phyloP scores from a whole-genome alignment of 805 yeast species.

The Candida incommunis region DNA sequence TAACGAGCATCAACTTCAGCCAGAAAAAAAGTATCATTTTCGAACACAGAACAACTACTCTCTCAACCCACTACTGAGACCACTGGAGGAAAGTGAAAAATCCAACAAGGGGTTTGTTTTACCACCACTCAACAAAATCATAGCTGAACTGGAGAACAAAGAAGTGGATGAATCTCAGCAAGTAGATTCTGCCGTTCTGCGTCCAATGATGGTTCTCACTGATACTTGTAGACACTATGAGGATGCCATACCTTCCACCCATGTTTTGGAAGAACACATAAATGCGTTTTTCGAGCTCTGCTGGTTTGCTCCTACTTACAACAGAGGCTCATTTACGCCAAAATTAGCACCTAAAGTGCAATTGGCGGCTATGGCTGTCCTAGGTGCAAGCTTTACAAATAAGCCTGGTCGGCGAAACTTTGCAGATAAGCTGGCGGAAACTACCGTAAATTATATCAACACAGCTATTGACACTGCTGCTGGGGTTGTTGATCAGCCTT shows the following conservation, averaged over 20 bases:
- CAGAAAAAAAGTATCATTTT: no score
- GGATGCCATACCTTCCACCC: conserved; percentile 9
- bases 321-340: conserved; percentile 9
- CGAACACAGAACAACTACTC: no score
- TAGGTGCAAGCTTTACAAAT: conserved; percentile 13
- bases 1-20: no score
- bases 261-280: conserved; percentile 9
- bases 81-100: not conserved
- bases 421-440: conserved; percentile 12
- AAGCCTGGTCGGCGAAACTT: conserved; percentile 9
- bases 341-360: conserved; percentile 7
- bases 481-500: conserved; percentile 8
- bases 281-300: conserved; percentile 9
- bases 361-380: conserved; percentile 10
- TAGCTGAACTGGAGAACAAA: not conserved
- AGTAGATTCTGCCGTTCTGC: not conserved
- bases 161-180: not conserved
- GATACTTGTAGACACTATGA: not conserved
- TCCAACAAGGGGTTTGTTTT: not conserved
- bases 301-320: conserved; percentile 11
- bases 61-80: no score
- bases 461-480: conserved; percentile 6
- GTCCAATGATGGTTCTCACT: not conserved
- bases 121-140: not conserved
- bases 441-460: conserved; percentile 9